Evolutionary conservation across 371 early-diverging fungal genomes (phyloP).

Genomic region (Lichtheimia ramosa): DNA sequence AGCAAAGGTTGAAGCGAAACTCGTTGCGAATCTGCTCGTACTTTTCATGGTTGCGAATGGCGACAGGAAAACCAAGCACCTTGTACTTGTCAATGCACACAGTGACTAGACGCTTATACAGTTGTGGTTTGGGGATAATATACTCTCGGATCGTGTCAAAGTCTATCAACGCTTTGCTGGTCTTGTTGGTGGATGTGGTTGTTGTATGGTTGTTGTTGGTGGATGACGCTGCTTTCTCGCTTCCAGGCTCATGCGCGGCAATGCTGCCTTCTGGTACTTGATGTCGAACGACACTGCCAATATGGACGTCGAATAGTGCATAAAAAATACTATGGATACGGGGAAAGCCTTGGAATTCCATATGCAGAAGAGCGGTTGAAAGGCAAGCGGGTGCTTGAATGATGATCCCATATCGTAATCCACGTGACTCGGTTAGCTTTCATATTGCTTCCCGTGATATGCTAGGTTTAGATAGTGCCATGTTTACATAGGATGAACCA

Average conservation of each 20-base stretch:
- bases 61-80: slow-evolving; percentile 79
- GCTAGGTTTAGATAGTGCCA: no score
- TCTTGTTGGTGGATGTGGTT: slow-evolving; percentile 6
- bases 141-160: slow-evolving; percentile 89
- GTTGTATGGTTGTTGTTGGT: slow-evolving; percentile 16
- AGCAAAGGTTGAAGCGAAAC: slow-evolving; percentile 86
- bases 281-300: slow-evolving; percentile 82
- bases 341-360: slow-evolving; percentile 73
- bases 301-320: slow-evolving; percentile 80
- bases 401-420: no score
- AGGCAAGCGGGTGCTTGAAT: no score
- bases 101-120: slow-evolving; percentile 80
- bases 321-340: slow-evolving; percentile 80
- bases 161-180: slow-evolving; percentile 59
- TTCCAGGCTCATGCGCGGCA: background rate
- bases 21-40: slow-evolving; percentile 72
- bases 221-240: background rate
- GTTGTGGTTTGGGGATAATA: slow-evolving; percentile 81
- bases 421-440: no score
- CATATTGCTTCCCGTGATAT: no score
- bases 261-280: slow-evolving; percentile 85
- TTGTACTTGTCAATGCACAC: slow-evolving; percentile 71
- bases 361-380: slow-evolving; percentile 5
- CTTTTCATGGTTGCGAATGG: slow-evolving; percentile 67
- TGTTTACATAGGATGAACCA: no score